phyloP scores from a whole-genome alignment of 2,329 filamentous ascomycete species.

The Dothistroma septosporum region DNA sequence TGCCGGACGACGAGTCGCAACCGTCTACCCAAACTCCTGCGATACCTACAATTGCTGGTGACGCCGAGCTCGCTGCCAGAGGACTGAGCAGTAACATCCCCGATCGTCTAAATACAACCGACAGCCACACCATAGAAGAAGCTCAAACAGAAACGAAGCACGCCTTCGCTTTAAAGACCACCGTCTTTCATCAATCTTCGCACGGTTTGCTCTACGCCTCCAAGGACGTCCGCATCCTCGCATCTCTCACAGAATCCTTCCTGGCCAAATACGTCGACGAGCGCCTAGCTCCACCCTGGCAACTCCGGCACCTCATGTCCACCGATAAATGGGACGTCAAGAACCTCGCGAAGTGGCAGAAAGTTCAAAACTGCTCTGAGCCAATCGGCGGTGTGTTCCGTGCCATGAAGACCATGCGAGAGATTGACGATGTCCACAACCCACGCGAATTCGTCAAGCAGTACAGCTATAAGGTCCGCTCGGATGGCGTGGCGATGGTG shows the following conservation, averaged over 20 bases:
- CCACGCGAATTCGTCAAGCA: constrained; percentile 65
- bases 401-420: constrained; percentile 87
- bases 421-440: constrained; percentile 79
- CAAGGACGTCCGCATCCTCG: constrained; percentile 67
- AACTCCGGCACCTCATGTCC: constrained; percentile 80
- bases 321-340: constrained; percentile 98
- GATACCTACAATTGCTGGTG: constrained; percentile 7
- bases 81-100: constrained; percentile 1
- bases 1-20: constrained; percentile 1
- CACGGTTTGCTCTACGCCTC: constrained; percentile 83
- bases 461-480: constrained; percentile 57
- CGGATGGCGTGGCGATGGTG: constrained; percentile 49
- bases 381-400: constrained; percentile 77
- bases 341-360: constrained; percentile 87
- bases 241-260: constrained; percentile 79
- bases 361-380: constrained; percentile 32
- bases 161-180: constrained; percentile 57
- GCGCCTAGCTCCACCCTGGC: constrained; percentile 80
- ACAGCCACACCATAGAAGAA: constrained; percentile 16
- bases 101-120: neutral
- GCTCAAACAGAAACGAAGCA: constrained; percentile 22
- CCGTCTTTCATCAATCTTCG: constrained; percentile 68
- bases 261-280: constrained; percentile 69
- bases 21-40: neutral
- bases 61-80: constrained; percentile 8